A percentile compares a stretch with the other conserved stretches of the same genome.
phyloP scores from a whole-genome alignment of 768 basidiomycete genomes.

The Amanita phalloides region DNA sequence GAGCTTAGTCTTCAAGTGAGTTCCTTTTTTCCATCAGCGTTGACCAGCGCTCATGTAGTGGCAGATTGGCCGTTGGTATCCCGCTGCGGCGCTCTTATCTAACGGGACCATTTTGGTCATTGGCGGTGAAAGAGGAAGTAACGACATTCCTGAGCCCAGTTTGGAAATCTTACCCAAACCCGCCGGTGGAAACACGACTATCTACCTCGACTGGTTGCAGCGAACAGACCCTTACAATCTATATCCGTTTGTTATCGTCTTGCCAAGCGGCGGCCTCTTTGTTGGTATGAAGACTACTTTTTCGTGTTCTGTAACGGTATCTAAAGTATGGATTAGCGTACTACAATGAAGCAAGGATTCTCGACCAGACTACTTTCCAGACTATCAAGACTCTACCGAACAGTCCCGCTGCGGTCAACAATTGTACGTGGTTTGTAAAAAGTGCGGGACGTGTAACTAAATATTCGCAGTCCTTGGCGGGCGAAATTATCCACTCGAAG shows the following conservation, averaged over 20 bases:
- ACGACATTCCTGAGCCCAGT: constrained; percentile 53
- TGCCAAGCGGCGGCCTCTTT: constrained; percentile 63
- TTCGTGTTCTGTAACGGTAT: not conserved
- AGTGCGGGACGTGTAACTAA: not conserved
- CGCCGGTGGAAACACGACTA: constrained; percentile 46
- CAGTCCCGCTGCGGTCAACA: constrained; percentile 63
- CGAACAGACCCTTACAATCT: constrained; percentile 75
- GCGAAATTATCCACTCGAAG: constrained; percentile 71
- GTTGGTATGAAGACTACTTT: constrained; percentile 33
- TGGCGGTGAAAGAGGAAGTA: constrained; percentile 67
- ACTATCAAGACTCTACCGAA: constrained; percentile 56
- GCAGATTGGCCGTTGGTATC: constrained; percentile 64
- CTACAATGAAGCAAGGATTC: constrained; percentile 72
- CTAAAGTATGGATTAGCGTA: constrained; percentile 33
- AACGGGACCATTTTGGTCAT: constrained; percentile 69
- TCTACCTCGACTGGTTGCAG: constrained; percentile 54
- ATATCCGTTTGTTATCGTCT: constrained; percentile 66
- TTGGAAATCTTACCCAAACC: constrained; percentile 65
- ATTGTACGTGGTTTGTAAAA: constrained; percentile 26
- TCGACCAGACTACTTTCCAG: constrained; percentile 54
- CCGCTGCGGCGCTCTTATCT: constrained; percentile 52
- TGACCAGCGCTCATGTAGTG: not conserved
- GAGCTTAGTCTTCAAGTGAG: constrained; percentile 51
- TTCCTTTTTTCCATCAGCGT: not conserved
- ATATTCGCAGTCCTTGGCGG: constrained; percentile 42